Evolutionary conservation across 176 grass and related monocot genomes (phyloP).

Genomic region (Pharus latifolius): DNA sequence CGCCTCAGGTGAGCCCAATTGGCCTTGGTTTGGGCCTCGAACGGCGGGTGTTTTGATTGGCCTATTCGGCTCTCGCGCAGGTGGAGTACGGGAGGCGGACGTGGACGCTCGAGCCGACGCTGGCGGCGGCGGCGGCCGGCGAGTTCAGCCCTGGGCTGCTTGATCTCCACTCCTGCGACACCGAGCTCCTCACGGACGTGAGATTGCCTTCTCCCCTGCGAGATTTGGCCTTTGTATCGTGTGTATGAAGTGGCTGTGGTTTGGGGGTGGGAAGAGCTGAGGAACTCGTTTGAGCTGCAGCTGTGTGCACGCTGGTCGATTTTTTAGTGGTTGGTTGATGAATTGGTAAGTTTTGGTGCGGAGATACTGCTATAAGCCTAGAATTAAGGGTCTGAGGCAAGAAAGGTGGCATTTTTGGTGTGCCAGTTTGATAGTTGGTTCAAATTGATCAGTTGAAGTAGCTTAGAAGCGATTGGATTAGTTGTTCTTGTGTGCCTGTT

Average conservation of each 20-base stretch:
- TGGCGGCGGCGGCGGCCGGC: background rate
- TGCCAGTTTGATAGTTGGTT: too few species aligned
- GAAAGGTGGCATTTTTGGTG: too few species aligned
- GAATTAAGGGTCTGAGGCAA: too few species aligned
- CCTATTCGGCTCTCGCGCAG: constrained; percentile 3
- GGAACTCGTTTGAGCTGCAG: background rate
- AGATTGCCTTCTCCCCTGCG: background rate
- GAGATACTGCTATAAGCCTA: background rate
- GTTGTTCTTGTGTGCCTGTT: too few species aligned
- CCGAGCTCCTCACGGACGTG: constrained; percentile 47
- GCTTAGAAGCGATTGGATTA: too few species aligned
- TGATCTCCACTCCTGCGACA: constrained; percentile 48
- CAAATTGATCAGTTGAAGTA: too few species aligned
- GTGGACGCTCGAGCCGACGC: constrained; percentile 8
- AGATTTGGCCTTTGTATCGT: too few species aligned
- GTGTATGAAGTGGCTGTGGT: background rate
- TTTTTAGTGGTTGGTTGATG: background rate
- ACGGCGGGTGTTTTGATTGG: background rate
- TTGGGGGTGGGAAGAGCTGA: background rate
- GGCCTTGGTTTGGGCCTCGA: background rate
- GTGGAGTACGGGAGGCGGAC: constrained; percentile 33
- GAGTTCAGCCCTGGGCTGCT: constrained; percentile 39
- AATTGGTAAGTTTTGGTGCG: background rate
- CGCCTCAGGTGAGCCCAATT: background rate
- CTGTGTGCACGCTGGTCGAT: background rate